Base-by-base conservation (phyloP, 352 stramenopile genomes). In the Phytophthora ohioensis region DNA sequence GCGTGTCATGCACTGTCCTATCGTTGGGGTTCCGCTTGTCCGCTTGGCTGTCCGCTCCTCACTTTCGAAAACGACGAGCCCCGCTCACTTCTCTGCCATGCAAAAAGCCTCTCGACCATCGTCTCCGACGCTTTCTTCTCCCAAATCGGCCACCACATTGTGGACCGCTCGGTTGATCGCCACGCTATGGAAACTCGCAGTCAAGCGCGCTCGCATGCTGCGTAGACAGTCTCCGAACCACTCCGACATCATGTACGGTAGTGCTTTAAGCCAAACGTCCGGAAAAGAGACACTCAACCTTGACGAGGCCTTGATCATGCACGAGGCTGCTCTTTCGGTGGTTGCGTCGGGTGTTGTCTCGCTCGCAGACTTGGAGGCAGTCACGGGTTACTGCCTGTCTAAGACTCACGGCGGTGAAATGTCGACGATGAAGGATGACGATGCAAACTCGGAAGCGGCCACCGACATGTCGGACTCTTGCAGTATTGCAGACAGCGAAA, bases 171-270 rank as follows among this genome's bases (percentile, higher is more conserved):
- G 62, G 11, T 41, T 79, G n/a, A 38, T 76, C 36, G 61, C 67
- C 31, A 69, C 61, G 7, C 62, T 79, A 2, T 79, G 71, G 71
- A 73, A 73, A 34, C 57, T 79, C 32, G 71, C 67, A 10, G 57
- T 79, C 6, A 62, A 58, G 34, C 71, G 67, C 12, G 63, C 53
- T 46, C 62, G 67, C 42, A 67, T 59, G 32, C 58, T 70, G 13
- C 62, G 63, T 9, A 39, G 53, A 45, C 39, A 65, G 11, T n/a
- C 52, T 5, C 51, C 42, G 4, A 59, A 17, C 35, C 11, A 59
- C 1, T 17, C 9, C 45, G 57, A 76, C 52, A 52, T 49, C 21
- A 57, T 69, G 42, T 67, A 61, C 39, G 46, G 61, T 42, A 67
- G 36, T 45, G 34, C 9, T 32, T 10, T 30, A 0, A 65, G 6